phyloP scores from a whole-genome alignment of 768 basidiomycete genomes.

The Auriscalpium vulgare region DNA sequence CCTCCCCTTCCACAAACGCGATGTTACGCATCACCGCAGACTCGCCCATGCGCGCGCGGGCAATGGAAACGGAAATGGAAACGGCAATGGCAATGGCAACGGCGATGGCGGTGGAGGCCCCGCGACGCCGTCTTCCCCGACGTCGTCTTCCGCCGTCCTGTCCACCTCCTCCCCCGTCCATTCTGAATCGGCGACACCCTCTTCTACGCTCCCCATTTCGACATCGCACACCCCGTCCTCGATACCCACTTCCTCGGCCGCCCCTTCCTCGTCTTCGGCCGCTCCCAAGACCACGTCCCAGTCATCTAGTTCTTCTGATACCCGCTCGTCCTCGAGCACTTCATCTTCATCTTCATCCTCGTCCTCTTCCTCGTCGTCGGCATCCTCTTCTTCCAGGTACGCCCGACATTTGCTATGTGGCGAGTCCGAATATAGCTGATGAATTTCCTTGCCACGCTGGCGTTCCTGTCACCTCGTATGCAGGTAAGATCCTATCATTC shows the following conservation, averaged over 20 bases:
- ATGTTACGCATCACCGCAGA: neutral
- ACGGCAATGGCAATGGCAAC: neutral
- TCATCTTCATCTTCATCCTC: neutral
- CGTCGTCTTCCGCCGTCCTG: neutral
- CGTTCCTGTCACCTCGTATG: too few species aligned
- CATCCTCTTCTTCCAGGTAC: neutral
- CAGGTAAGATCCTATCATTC: too few species aligned
- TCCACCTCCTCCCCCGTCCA: too few species aligned
- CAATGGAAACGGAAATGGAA: neutral
- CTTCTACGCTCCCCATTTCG: neutral
- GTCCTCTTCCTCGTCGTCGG: neutral
- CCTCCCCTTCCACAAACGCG: neutral
- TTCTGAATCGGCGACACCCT: neutral
- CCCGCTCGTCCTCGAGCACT: neutral
- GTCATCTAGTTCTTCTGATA: neutral
- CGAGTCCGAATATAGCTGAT: neutral
- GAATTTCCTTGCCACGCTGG: too few species aligned
- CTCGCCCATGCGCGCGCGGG: neutral
- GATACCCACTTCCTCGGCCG: neutral
- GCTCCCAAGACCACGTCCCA: neutral
- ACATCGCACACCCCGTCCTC: neutral
- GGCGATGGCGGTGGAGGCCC: neutral
- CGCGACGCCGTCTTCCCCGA: neutral
- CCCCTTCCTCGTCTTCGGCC: neutral
- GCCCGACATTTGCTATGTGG: neutral